Base-by-base conservation (phyloP, 306 rosid genomes). In the Vigna nakashimae region DNA sequence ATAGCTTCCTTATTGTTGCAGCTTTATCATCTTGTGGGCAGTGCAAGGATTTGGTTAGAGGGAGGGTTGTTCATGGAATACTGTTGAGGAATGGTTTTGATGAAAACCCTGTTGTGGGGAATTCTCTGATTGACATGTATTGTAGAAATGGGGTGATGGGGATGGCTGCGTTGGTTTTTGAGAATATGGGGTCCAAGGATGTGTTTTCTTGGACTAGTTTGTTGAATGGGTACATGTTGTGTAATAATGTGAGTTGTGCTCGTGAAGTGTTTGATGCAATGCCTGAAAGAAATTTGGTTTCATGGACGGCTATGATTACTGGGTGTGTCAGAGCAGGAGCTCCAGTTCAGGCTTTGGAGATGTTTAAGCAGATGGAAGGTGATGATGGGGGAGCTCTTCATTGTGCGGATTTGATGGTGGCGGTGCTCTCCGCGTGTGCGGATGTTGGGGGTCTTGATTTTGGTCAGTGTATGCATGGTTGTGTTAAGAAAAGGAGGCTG, bases 331-430 rank as follows among this genome's bases (percentile, higher is more conserved):
- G 38, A 26, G 59, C 38, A 60, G 81, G 81, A 69, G 67, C 43
- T 40, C 84, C 84, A 75, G n/a, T 69, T 51, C 77, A 75, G 63
- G 84, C 84, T 62, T 71, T 75, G 65, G 28, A 75, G 67, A 56
- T 75, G 50, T 69, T 80, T 69, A 32, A 69, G 67, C 63, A 26
- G 18, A 51, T 67, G 76, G 57, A 48, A 69, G 55, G 28, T 45
- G 55, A 24, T 24, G 56, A 68, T 26, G 57, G 56, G 7, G 57
- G 57, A 45, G 8, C 3, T 46, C 4, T 6, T 68, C 57, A 7
- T 68, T 46, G 73, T 46, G 22, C 9, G 3, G 22, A 57, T 32
- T 69, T 63, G 48, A 17, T 60, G 0, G 67, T 60, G 73, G 84
- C 52, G 10, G 36, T 80, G 38, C 67, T 75, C 16, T 58, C 80